Evolutionary conservation across 768 basidiomycete genomes (phyloP).

Genomic region (Erythrobasidium yunnanense): DNA sequence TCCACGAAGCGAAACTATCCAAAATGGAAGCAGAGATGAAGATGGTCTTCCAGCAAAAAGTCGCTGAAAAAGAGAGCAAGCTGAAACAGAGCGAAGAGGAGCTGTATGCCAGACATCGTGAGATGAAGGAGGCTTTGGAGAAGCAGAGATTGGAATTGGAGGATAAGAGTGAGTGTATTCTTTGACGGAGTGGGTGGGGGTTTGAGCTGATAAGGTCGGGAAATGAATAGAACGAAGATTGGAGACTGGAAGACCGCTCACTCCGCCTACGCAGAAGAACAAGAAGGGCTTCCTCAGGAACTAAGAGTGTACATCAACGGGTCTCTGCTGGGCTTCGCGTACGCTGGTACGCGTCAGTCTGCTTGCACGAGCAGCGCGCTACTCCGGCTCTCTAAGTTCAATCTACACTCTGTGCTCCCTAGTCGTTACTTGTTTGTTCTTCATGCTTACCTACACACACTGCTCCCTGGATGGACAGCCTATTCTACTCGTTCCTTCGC

Average conservation of each 20-base stretch:
- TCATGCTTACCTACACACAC: no score
- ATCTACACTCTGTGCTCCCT: no score
- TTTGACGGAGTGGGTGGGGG: neutral
- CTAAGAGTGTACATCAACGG: neutral
- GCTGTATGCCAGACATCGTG: slow-evolving; percentile 92
- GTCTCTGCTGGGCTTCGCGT: no score
- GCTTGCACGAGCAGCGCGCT: no score
- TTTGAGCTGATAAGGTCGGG: neutral
- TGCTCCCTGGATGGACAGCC: no score
- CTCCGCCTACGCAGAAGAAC: slow-evolving; percentile 57
- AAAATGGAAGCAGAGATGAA: slow-evolving; percentile 99
- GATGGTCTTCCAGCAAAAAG: slow-evolving; percentile 99
- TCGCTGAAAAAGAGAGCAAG: slow-evolving; percentile 97
- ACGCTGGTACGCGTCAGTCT: no score
- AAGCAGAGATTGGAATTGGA: slow-evolving; percentile 91
- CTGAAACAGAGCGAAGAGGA: slow-evolving; percentile 99
- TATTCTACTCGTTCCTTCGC: no score
- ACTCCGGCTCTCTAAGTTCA: no score
- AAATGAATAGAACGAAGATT: slow-evolving; percentile 69
- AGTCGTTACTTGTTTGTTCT: no score
- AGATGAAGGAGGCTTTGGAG: slow-evolving; percentile 99
- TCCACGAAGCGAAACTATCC: slow-evolving; percentile 92
- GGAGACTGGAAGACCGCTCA: slow-evolving; percentile 85
- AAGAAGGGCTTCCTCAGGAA: slow-evolving; percentile 26
- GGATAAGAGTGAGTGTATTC: slow-evolving; percentile 51